Evolutionary conservation across 805 yeast genomes (phyloP), one percentile per base, ranked within the genome.

Genomic region (Maudiozyma saulgeensis): DNA sequence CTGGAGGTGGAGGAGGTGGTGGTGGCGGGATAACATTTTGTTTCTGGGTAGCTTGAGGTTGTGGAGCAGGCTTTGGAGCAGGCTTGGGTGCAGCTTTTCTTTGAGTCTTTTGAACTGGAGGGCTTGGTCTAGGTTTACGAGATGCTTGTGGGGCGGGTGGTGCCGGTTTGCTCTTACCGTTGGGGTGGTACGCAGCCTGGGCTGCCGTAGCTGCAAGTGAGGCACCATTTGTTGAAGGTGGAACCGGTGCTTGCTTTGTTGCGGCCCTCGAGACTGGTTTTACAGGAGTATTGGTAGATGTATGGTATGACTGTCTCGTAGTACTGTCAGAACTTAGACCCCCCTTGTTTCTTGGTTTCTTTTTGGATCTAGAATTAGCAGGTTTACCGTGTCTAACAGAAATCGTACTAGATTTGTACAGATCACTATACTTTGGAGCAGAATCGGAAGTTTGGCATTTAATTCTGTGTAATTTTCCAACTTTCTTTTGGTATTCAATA

Each of bases 321-420:
- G 54, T 31, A 51, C 48, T 51, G 16, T 16, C 32, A 4, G 19
- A 43, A 34, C 19, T 34, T 15, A 44, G n/a, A 53, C 52, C 48
- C 50, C 50, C 49, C 35, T 66, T 68, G n/a, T 80, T 81, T 63
- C 80, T 79, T 31, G 98, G 98, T 56, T 84, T 80, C 58, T 81
- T 80, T 34, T 80, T 82, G 19, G 89, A 83, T n/a, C 62, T 70
- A 12, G 93, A 77, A 51, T 72, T 77, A 0, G 87, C 81, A 6
- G 96, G 89, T 53, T 78, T 73, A 15, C 99, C 99, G 43, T 77
- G 77, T 44, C 81, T 79, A 16, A 88, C 96, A 40, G 79, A 81
- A 25, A 93, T 90, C 0, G 87, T 80, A 53, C 95, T 86, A 3
- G 96, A 87, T 70, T 93, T 93, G 72, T 93, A 93, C 11, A 70